Conservation (phyloP, 371 early-diverging fungal species). For the Syncephalastrum monosporum region DNA sequence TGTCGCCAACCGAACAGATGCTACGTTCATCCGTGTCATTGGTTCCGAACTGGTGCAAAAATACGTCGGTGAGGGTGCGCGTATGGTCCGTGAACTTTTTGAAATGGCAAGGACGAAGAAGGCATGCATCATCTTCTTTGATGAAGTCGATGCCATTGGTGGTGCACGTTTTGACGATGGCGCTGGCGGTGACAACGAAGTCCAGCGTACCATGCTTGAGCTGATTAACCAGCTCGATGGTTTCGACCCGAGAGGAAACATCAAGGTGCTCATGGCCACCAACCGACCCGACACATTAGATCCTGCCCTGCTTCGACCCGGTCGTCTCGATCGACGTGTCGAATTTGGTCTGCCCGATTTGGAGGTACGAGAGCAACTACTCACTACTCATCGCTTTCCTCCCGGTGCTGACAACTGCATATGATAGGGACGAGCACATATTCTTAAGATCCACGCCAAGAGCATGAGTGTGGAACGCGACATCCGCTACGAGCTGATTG, state of each 20-base stretch:
- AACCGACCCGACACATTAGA: conserved; percentile 99
- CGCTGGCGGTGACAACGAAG: conserved; percentile 95
- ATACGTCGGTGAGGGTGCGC: conserved; percentile 99
- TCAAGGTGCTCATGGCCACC: conserved; percentile 99
- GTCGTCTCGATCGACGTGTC: conserved; percentile 99
- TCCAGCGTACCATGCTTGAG: conserved; percentile 99
- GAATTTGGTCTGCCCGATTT: conserved; percentile 99
- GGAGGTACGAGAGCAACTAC: conserved; percentile 32
- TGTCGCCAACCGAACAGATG: conserved; percentile 99
- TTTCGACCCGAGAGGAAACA: conserved; percentile 98
- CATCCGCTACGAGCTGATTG: conserved; percentile 96
- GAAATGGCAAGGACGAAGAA: conserved; percentile 94
- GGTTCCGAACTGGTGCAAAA: conserved; percentile 99
- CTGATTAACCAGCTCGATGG: conserved; percentile 99
- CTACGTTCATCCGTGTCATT: conserved; percentile 99
- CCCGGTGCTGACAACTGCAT: background rate
- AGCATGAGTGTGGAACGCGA: conserved; percentile 99
- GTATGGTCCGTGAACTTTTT: conserved; percentile 99
- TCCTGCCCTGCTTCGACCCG: conserved; percentile 97
- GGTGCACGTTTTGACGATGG: conserved; percentile 90
- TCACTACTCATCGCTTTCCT: background rate
- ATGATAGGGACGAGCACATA: conserved; percentile 89
- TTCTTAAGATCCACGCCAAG: conserved; percentile 99
- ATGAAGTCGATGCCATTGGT: conserved; percentile 99
- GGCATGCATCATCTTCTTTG: conserved; percentile 98